Base-by-base conservation (phyloP, 2,329 filamentous ascomycete species). In the Phaeosphaeria sp. region DNA sequence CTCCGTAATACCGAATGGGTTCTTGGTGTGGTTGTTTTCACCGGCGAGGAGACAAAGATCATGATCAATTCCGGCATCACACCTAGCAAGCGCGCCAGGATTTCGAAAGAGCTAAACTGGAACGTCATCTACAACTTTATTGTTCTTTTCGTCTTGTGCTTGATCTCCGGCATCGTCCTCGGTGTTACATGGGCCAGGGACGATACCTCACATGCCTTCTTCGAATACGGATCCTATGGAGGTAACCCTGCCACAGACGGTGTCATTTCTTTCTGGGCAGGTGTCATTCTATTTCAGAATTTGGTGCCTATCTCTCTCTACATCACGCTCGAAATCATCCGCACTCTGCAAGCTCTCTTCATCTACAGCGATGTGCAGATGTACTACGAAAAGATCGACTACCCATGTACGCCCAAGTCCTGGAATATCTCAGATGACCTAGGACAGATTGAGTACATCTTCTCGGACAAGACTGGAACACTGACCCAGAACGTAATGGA, bases 381-480 rank as follows among this genome's bases (percentile, higher is more conserved):
- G 96, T 99, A 98, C 79, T 97, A 99, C 80, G 95, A 95, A 55
- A 89, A 88, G 70, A 88, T 97, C 64, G 93, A 97, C 71, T 93
- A 97, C 72, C 93, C 94, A 1, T 99, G 96, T 74, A 92, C 96
- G 11, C 95, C 96, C 5, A 98, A 98, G 73, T 93, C 93, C 0
- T 99, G 95, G 95, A 99, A 98, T 74, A 98, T 99, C 50, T 98
- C 94, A 0, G 95, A 99, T 73, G 96, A 99, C 70, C 84, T 99
- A 47, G 95, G 95, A 13, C 95, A 99, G 79, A 97, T 99, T 62
- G 95, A 98, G 78, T 99, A 98, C 81, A 97, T 99, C 66, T 99
- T 99, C 78, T 97, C 92, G 0, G 92, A 96, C 82, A 96, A 96
- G 79, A 96, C 92, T 0, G 92, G 92, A 57, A 96, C 92, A 2